phyloP scores from a whole-genome alignment of 2,329 filamentous ascomycete genomes.

The Claviceps capensis region DNA sequence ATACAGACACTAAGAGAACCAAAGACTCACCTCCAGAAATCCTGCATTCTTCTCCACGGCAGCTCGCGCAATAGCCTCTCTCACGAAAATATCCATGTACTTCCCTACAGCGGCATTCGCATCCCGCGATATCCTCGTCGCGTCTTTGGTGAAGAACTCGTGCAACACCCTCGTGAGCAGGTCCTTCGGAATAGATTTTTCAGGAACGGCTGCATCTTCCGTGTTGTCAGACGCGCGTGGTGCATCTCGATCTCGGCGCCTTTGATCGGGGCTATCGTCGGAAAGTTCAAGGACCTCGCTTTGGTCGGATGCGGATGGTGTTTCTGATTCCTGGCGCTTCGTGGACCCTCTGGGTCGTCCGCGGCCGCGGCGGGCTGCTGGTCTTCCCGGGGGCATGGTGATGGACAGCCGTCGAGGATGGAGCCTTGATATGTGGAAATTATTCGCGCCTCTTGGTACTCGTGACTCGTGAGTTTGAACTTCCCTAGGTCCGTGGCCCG shows the following conservation, averaged over 20 bases:
- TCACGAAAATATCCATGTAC: constrained; percentile 84
- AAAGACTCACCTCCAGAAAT: constrained; percentile 55
- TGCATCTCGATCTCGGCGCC: constrained; percentile 3
- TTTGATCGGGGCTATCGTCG: constrained; percentile 15
- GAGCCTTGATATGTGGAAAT: not conserved
- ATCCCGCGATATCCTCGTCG: constrained; percentile 61
- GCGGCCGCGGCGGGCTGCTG: constrained; percentile 19
- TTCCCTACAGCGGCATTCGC: constrained; percentile 65
- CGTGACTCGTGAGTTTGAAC: not conserved
- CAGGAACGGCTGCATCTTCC: constrained; percentile 22
- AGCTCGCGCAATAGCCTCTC: constrained; percentile 73
- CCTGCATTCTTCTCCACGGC: constrained; percentile 55
- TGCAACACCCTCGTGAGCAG: constrained; percentile 66
- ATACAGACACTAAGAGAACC: not conserved
- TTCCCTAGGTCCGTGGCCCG: not conserved
- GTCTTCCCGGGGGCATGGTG: constrained; percentile 30
- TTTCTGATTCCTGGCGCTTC: constrained; percentile 11
- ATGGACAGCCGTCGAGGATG: not conserved
- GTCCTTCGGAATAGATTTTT: constrained; percentile 51
- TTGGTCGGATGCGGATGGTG: constrained; percentile 14
- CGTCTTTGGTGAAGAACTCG: constrained; percentile 60
- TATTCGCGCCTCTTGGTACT: not conserved
- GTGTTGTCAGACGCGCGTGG: constrained; percentile 9
- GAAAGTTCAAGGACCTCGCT: constrained; percentile 22
- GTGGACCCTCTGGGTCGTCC: constrained; percentile 21